Percentiles rank a stretch among this genome's conserved stretches.
phyloP scores from a whole-genome alignment of 2,329 filamentous ascomycete genomes.

The Ceratocystis harringtonii region DNA sequence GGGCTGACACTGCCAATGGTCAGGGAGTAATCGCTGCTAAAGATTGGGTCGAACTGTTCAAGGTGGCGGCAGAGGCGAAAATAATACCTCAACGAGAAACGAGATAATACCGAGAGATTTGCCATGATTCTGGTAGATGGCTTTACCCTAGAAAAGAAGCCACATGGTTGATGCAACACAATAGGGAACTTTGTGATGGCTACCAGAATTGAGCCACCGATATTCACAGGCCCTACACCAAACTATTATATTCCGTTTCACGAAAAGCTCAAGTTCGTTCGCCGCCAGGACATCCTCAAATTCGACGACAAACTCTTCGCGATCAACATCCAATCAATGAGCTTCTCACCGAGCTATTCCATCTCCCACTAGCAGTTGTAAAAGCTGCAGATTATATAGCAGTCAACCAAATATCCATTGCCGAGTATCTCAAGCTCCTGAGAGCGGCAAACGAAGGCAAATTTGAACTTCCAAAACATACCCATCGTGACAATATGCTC shows the following conservation, averaged over 20 bases:
- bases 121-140: not conserved
- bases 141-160: no score
- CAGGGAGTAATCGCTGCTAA: slow-evolving; percentile 20
- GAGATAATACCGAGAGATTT: not conserved
- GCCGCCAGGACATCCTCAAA: not conserved
- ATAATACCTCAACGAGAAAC: slow-evolving; percentile 18
- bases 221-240: not conserved
- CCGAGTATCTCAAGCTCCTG: not conserved
- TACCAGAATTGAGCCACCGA: not conserved
- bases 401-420: not conserved
- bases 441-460: not conserved
- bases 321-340: not conserved
- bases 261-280: not conserved
- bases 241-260: not conserved
- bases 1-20: slow-evolving; percentile 22
- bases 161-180: no score
- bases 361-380: slow-evolving; percentile 18
- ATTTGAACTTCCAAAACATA: not conserved
- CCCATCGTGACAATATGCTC: not conserved
- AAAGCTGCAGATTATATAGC: slow-evolving; percentile 18
- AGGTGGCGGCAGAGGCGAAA: slow-evolving; percentile 20
- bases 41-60: slow-evolving; percentile 21
- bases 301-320: not conserved
- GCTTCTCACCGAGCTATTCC: not conserved
- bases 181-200: no score